Percentiles rank a stretch among this genome's conserved stretches.
Conservation (phyloP, 176 grass and related monocot species). For the Hordeum marinum region DNA sequence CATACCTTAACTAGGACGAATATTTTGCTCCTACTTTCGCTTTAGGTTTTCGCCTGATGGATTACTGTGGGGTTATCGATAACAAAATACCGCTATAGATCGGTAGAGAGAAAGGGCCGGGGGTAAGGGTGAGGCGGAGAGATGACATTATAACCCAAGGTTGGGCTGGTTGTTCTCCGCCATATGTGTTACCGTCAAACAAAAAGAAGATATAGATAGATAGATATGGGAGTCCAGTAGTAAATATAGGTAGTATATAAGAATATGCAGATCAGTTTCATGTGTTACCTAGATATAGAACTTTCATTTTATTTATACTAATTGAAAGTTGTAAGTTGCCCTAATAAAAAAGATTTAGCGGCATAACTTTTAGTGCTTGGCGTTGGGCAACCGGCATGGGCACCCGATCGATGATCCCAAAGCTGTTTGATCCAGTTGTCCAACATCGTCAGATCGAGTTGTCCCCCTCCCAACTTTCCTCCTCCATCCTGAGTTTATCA, state of each 20-base stretch:
- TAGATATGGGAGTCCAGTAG: background rate
- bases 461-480: no score
- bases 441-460: no score
- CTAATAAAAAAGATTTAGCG: no score
- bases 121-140: background rate
- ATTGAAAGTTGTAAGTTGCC: no score
- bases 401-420: no score
- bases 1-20: conserved; percentile 35
- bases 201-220: conserved; percentile 41
- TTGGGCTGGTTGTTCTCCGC: background rate
- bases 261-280: no score
- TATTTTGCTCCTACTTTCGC: conserved; percentile 41
- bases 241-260: conserved; percentile 6
- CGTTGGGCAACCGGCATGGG: no score
- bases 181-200: conserved; percentile 51
- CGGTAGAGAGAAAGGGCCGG: background rate
- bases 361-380: no score
- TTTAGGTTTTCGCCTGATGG: conserved; percentile 6
- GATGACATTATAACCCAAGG: conserved; percentile 42
- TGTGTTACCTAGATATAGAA: no score
- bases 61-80: conserved; percentile 45
- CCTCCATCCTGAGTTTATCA: no score
- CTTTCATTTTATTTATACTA: no score
- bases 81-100: background rate
- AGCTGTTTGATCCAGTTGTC: no score